Percentiles rank a stretch among this genome's conserved stretches.
phyloP scores from a whole-genome alignment of 129 eudicot genomes.

The Pseudognaphalium luteoalbum region DNA sequence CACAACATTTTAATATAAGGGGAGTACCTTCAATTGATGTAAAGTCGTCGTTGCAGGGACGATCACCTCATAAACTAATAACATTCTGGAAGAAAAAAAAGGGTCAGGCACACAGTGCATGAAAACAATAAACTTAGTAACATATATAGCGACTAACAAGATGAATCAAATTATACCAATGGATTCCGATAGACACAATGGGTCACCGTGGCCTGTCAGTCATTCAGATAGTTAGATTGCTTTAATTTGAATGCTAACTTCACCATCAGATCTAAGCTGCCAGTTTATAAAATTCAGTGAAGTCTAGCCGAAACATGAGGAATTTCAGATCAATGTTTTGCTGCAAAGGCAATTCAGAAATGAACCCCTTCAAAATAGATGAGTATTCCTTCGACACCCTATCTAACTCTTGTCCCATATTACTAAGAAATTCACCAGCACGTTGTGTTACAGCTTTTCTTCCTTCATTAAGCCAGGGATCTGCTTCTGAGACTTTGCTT shows the following conservation, averaged over 20 bases:
- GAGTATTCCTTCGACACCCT: slow-evolving; percentile 63
- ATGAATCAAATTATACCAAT: neutral
- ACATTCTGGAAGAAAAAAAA: too few species aligned
- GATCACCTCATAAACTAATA: too few species aligned
- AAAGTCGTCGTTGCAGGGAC: too few species aligned
- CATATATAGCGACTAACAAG: too few species aligned
- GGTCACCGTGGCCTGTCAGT: neutral
- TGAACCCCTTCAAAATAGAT: slow-evolving; percentile 57
- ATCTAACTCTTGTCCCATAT: slow-evolving; percentile 63
- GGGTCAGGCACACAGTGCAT: too few species aligned
- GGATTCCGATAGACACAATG: neutral
- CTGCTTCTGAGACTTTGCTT: slow-evolving; percentile 52
- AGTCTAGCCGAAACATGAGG: slow-evolving; percentile 79
- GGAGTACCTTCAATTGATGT: too few species aligned
- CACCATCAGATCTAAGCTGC: slow-evolving; percentile 28
- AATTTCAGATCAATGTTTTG: slow-evolving; percentile 77
- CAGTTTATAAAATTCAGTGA: slow-evolving; percentile 63
- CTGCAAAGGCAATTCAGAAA: slow-evolving; percentile 69
- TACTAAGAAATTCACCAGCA: slow-evolving; percentile 67
- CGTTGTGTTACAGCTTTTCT: slow-evolving; percentile 76
- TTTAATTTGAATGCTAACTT: slow-evolving; percentile 18
- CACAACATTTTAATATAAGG: too few species aligned
- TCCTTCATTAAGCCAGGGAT: slow-evolving; percentile 83
- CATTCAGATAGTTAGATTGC: neutral
- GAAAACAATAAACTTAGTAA: too few species aligned